Percentiles rank a stretch among this genome's conserved stretches.
Conservation (phyloP, 345 rosid species). For the Brassica napus region DNA sequence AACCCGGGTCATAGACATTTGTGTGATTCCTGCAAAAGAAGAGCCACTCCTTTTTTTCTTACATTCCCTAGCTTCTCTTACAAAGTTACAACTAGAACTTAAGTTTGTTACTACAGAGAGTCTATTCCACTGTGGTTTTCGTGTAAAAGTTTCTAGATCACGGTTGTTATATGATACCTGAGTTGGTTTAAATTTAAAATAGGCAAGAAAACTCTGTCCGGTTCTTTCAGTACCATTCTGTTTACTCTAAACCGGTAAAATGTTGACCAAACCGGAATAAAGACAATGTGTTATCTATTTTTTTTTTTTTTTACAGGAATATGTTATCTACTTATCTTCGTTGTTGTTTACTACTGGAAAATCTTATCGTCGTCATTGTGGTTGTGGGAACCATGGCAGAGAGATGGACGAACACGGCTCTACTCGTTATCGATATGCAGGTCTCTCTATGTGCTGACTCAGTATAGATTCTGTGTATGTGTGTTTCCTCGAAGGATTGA, state of each 20-base stretch:
- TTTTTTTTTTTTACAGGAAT: too few species aligned
- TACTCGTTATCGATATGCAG: conserved; percentile 96
- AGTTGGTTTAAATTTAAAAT: neutral
- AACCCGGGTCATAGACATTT: conserved; percentile 51
- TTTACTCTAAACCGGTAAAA: neutral
- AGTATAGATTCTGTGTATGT: neutral
- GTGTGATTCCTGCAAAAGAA: conserved; percentile 26
- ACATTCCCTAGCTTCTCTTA: conserved; percentile 16
- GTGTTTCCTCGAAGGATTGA: neutral
- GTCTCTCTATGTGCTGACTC: conserved; percentile 30
- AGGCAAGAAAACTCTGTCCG: conserved; percentile 3
- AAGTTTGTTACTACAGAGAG: conserved; percentile 31
- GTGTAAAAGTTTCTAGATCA: neutral
- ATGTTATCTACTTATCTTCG: neutral
- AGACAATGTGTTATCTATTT: too few species aligned
- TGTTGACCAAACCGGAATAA: conserved; percentile 4
- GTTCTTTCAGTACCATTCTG: neutral
- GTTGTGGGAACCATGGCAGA: conserved; percentile 45
- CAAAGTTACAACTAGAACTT: neutral
- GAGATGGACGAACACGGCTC: conserved; percentile 69
- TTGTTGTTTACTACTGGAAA: conserved; percentile 2
- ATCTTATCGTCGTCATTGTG: neutral
- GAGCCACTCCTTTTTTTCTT: neutral
- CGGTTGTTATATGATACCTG: neutral
- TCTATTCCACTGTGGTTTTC: neutral